These are phyloP conservation scores for Pichia manshurica DNA, from an alignment of 805 yeast species.

Conservation along the genomic window DNA sequence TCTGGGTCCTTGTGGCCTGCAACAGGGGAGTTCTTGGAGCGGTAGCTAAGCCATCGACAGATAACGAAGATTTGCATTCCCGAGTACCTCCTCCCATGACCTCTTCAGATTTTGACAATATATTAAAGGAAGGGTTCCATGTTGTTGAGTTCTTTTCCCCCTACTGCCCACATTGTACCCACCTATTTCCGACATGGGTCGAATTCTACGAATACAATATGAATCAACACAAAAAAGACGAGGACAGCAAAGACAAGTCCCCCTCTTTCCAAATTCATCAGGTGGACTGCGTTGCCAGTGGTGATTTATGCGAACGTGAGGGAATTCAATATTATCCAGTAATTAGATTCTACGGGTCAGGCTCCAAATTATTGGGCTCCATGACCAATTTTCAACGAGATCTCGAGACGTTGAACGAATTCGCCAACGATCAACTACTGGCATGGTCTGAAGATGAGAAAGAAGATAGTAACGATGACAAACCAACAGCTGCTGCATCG, in stretches of 20 bases:
- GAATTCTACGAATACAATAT: conserved; percentile 49
- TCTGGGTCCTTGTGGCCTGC: neutral
- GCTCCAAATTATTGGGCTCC: conserved; percentile 34
- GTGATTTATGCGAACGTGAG: conserved; percentile 76
- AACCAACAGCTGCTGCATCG: neutral
- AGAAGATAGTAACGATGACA: conserved; percentile 35
- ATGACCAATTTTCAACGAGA: conserved; percentile 41
- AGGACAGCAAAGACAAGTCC: conserved; percentile 42
- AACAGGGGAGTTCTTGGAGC: neutral
- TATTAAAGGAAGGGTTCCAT: conserved; percentile 50
- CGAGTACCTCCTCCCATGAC: conserved; percentile 48
- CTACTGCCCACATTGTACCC: conserved; percentile 75
- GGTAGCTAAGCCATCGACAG: neutral
- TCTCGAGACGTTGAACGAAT: conserved; percentile 44
- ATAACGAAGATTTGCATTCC: conserved; percentile 8
- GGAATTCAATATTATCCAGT: conserved; percentile 63
- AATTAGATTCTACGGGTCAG: conserved; percentile 62
- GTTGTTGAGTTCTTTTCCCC: conserved; percentile 90
- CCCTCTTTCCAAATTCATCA: conserved; percentile 35
- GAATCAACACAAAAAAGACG: conserved; percentile 39
- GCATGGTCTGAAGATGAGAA: conserved; percentile 35
- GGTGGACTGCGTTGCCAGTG: conserved; percentile 81
- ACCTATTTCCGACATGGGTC: conserved; percentile 79
- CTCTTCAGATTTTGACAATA: conserved; percentile 42
- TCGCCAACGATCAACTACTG: conserved; percentile 45